These are phyloP conservation scores for Oryza meyeriana DNA, from an alignment of 176 grass and related monocot species.

Conservation along the genomic window DNA sequence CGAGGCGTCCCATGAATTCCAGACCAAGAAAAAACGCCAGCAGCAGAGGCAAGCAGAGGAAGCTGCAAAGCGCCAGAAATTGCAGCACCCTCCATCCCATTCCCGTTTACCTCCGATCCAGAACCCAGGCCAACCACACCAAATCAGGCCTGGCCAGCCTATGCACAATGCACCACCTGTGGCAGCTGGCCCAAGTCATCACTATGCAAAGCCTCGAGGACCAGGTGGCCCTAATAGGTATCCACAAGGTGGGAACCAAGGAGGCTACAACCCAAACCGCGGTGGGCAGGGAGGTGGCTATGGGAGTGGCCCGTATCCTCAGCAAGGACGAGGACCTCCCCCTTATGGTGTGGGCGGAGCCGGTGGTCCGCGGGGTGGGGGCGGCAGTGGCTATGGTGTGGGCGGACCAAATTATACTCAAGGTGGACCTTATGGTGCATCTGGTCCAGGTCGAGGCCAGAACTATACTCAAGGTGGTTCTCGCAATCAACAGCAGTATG, in stretches of 20 bases:
- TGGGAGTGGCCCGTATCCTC: slow-evolving; percentile 61
- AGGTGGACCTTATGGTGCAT: slow-evolving; percentile 59
- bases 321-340: slow-evolving; percentile 64
- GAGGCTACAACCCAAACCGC: slow-evolving; percentile 63
- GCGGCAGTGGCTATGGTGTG: slow-evolving; percentile 46
- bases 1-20: slow-evolving; percentile 87
- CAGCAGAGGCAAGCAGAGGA: slow-evolving; percentile 94
- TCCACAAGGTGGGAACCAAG: slow-evolving; percentile 60
- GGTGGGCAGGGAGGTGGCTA: slow-evolving; percentile 74
- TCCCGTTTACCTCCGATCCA: slow-evolving; percentile 89
- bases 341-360: slow-evolving; percentile 51
- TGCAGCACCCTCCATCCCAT: slow-evolving; percentile 83
- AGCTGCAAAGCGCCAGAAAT: slow-evolving; percentile 84
- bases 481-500: slow-evolving; percentile 77
- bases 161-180: slow-evolving; percentile 69
- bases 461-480: slow-evolving; percentile 55
- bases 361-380: slow-evolving; percentile 35
- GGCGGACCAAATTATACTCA: slow-evolving; percentile 62
- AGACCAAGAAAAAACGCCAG: slow-evolving; percentile 94
- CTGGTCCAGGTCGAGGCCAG: slow-evolving; percentile 59
- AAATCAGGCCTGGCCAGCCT: slow-evolving; percentile 66
- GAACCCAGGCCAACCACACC: slow-evolving; percentile 65
- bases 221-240: slow-evolving; percentile 79
- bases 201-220: slow-evolving; percentile 76
- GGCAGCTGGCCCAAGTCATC: slow-evolving; percentile 64